Evolutionary conservation across 225 moss, liverwort and hornwort genomes (phyloP).

Genomic region (Marchantia polymorpha): DNA sequence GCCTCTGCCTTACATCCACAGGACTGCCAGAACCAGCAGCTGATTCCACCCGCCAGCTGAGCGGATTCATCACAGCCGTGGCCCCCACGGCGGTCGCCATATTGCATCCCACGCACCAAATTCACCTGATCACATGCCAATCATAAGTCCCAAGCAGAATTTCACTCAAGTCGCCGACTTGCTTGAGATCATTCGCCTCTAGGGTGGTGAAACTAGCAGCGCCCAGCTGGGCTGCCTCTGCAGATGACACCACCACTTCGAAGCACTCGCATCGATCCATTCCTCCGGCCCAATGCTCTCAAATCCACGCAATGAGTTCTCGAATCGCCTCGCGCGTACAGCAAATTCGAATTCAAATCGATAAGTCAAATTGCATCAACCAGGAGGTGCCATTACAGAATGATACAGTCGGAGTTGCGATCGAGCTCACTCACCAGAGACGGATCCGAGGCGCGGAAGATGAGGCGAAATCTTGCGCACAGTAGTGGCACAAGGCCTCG

Average conservation of each 20-base stretch:
- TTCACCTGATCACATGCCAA: neutral
- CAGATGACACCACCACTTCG: neutral
- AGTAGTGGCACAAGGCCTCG: neutral
- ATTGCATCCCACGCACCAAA: neutral
- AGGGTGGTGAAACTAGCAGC: neutral
- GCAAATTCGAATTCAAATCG: neutral
- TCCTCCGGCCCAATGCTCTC: neutral
- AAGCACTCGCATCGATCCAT: too few relatives aligned
- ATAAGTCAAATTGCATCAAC: neutral
- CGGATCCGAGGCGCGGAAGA: neutral
- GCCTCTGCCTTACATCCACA: neutral
- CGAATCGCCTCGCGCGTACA: neutral
- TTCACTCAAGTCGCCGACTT: neutral
- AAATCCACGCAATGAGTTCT: neutral
- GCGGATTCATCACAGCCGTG: neutral
- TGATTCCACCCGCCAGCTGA: neutral
- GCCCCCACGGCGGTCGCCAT: constrained; percentile 14
- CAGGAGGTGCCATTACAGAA: neutral
- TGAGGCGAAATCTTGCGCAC: neutral
- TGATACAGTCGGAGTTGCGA: neutral
- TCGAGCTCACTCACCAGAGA: neutral
- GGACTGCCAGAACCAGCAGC: neutral
- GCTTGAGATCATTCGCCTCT: neutral
- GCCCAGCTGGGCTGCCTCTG: neutral
- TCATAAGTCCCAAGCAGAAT: neutral